phyloP scores from a whole-genome alignment of 108 stramenopile genomes.

The Nannochloropsis salina region DNA sequence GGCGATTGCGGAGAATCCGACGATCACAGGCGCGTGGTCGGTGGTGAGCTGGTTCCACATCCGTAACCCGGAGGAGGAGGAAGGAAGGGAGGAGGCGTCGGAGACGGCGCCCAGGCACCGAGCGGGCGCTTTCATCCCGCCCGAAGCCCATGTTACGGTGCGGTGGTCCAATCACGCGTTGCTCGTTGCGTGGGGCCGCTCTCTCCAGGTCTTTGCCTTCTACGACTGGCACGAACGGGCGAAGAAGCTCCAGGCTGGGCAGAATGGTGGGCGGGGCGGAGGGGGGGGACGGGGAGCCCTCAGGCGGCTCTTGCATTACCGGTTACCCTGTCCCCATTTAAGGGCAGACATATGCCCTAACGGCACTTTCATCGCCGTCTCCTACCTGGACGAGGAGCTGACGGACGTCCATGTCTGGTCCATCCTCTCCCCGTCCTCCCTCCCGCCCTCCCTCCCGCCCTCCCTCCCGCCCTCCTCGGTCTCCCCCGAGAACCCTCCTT shows the following conservation, averaged over 20 bases:
- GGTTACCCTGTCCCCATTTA: neutral
- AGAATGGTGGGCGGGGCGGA: neutral
- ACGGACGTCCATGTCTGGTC: slow-evolving; percentile 8
- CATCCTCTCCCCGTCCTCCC: neutral
- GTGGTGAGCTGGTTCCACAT: slow-evolving; percentile 20
- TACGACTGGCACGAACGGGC: slow-evolving; percentile 2
- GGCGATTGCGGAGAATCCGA: neutral
- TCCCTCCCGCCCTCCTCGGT: neutral
- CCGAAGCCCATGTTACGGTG: neutral
- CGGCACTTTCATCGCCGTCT: neutral
- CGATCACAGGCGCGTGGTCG: neutral
- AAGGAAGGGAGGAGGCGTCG: neutral
- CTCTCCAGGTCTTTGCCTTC: slow-evolving; percentile 14
- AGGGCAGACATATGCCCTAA: neutral
- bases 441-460: neutral
- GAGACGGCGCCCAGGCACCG: neutral
- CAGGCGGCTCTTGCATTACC: neutral
- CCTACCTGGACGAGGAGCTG: neutral
- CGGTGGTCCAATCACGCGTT: neutral
- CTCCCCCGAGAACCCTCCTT: neutral
- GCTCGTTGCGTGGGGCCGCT: neutral
- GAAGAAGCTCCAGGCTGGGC: neutral
- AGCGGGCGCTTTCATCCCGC: neutral
- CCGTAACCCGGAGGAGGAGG: neutral
- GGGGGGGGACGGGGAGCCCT: neutral